Percentiles rank a stretch among this genome's conserved stretches.
These are phyloP conservation scores for Trichophyton verrucosum DNA, from an alignment of 2,329 filamentous ascomycete species.

Conservation along the genomic window DNA sequence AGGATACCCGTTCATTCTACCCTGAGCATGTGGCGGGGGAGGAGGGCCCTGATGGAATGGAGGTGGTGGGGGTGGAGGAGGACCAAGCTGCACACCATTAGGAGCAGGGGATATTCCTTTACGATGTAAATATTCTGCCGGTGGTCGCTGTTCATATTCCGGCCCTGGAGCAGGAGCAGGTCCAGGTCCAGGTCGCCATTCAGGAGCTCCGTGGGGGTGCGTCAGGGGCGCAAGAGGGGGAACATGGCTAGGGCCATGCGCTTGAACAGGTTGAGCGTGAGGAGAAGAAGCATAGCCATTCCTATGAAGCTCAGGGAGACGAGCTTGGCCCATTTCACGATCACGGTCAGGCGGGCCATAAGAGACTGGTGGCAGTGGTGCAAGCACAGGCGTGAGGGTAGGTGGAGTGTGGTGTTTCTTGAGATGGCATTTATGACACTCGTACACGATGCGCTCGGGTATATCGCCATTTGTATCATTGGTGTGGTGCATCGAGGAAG, in stretches of 20 bases:
- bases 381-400: slow-evolving; percentile 15
- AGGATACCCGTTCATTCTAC: slow-evolving; percentile 38
- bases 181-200: slow-evolving; percentile 17
- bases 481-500: neutral
- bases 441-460: slow-evolving; percentile 33
- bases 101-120: slow-evolving; percentile 19
- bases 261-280: slow-evolving; percentile 14
- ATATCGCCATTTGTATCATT: slow-evolving; percentile 4
- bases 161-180: slow-evolving; percentile 4
- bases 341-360: slow-evolving; percentile 11
- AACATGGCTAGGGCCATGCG: neutral
- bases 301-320: slow-evolving; percentile 21
- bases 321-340: slow-evolving; percentile 22
- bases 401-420: slow-evolving; percentile 30
- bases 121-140: slow-evolving; percentile 22
- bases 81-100: slow-evolving; percentile 15
- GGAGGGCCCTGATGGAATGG: slow-evolving; percentile 19
- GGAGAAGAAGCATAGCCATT: slow-evolving; percentile 21
- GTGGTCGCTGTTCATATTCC: slow-evolving; percentile 25
- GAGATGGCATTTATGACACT: slow-evolving; percentile 62
- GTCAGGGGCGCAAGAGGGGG: slow-evolving; percentile 16
- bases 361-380: slow-evolving; percentile 17
- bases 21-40: slow-evolving; percentile 33
- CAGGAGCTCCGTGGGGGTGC: slow-evolving; percentile 19
- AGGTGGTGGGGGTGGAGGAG: slow-evolving; percentile 11